phyloP scores from a whole-genome alignment of 2,329 filamentous ascomycete genomes.

The Mycosphaerella arachidis region DNA sequence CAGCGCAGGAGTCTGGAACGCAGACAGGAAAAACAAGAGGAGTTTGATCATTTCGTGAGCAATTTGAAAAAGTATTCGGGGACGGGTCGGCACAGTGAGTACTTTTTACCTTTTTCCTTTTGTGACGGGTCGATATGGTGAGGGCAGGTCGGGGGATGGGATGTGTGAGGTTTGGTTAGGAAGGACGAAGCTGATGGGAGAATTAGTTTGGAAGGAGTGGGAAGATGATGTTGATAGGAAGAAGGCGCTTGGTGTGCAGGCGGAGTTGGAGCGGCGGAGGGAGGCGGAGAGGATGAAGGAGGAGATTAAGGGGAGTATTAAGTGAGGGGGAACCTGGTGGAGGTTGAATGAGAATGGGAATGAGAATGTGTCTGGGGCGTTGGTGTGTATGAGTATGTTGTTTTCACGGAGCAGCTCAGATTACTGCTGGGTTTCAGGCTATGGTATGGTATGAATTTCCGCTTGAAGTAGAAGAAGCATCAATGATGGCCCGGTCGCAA shows the following conservation, averaged over 20 bases:
- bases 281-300: slow-evolving; percentile 28
- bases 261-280: slow-evolving; percentile 30
- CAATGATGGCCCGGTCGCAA: neutral
- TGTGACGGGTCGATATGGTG: too few relatives aligned
- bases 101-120: neutral
- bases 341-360: neutral
- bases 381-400: neutral
- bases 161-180: too few relatives aligned
- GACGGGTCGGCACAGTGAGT: slow-evolving; percentile 83
- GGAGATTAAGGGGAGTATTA: slow-evolving; percentile 33
- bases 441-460: neutral
- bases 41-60: slow-evolving; percentile 83
- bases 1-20: slow-evolving; percentile 80
- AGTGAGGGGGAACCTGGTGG: slow-evolving; percentile 7
- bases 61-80: slow-evolving; percentile 85
- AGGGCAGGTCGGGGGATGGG: slow-evolving; percentile 4
- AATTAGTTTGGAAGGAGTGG: slow-evolving; percentile 37
- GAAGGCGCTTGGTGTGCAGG: slow-evolving; percentile 22
- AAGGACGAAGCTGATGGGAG: too few relatives aligned
- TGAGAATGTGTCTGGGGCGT: neutral
- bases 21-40: slow-evolving; percentile 68
- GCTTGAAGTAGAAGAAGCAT: neutral
- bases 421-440: neutral
- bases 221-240: slow-evolving; percentile 30
- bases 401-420: neutral